Percentiles rank a stretch among this genome's conserved stretches.
These are phyloP conservation scores for Cyamopsis tetragonoloba DNA, from an alignment of 306 rosid genomes.

Conservation along the genomic window DNA sequence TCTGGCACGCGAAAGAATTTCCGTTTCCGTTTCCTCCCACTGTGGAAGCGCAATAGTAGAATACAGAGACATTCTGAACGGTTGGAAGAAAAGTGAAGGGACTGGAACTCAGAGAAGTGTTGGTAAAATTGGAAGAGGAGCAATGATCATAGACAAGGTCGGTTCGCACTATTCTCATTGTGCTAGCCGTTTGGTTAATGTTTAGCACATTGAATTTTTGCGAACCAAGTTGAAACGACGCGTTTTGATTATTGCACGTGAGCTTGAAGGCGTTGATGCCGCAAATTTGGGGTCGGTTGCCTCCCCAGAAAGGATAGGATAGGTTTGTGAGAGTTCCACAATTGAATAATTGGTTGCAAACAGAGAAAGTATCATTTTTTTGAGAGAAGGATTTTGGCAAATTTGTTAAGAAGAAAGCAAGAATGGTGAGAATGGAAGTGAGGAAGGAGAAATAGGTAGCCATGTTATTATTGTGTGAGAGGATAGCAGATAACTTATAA, in stretches of 20 bases:
- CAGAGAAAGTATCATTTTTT: background rate
- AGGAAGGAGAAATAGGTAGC: slow-evolving; percentile 3
- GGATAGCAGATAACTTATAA: too few species aligned
- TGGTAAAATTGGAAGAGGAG: slow-evolving; percentile 30
- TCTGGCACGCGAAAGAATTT: slow-evolving; percentile 26
- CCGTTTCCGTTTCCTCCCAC: background rate
- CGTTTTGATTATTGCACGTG: slow-evolving; percentile 18
- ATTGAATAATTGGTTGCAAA: slow-evolving; percentile 28
- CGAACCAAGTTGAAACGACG: slow-evolving; percentile 25
- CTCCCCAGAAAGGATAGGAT: slow-evolving; percentile 38
- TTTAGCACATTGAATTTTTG: slow-evolving; percentile 20
- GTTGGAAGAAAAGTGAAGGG: slow-evolving; percentile 26
- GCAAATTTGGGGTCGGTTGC: slow-evolving; percentile 18
- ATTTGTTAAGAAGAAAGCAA: slow-evolving; percentile 15
- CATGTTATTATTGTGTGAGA: background rate
- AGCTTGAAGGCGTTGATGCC: slow-evolving; percentile 27
- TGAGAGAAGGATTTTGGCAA: slow-evolving; percentile 31
- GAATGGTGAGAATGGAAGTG: background rate
- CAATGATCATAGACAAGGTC: slow-evolving; percentile 31
- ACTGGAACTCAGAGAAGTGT: slow-evolving; percentile 22
- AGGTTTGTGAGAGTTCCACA: slow-evolving; percentile 30
- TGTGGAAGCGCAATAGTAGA: slow-evolving; percentile 33
- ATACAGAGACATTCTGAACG: slow-evolving; percentile 23
- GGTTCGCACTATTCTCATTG: slow-evolving; percentile 27
- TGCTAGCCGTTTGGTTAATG: slow-evolving; percentile 22